Evolutionary conservation across 148 eudicot genomes (phyloP), one percentile per base, ranked within the genome.

Genomic region (Polygonum aviculare): DNA sequence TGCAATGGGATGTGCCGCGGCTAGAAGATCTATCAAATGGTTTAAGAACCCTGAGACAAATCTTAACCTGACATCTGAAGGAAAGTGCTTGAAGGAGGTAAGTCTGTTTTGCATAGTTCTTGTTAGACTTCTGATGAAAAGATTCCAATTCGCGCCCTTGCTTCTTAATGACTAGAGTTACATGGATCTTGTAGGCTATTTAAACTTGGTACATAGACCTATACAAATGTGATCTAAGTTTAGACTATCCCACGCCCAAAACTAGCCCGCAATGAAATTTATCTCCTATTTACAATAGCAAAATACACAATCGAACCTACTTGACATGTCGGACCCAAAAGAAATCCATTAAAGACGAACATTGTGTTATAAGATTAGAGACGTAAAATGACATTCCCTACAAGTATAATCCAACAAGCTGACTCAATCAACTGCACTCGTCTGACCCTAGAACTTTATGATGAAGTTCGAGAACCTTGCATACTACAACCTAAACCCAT

Each of bases 1-100:
- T 84, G 94, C 99, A 70, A 82, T 91, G 90, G 99, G 99, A 22
- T 95, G 99, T 79, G 60, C 90, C 6, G 98, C 99, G 70, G 97
- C 94, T 80, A 80, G 83, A 41, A 89, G 80, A 82, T 86, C 99
- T 71, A 87, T 95, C 39, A 86, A 85, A 81, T 93, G 91, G 91
- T 95, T 90, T 74, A 95, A 95, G 79, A 90, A 93, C 78, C 80
- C 82, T 35, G 82, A 65, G 76, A 95, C 88, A 73, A 95, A 95
- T 78, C 36, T 72, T 40, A 95, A 95, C 82, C 51, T 93, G 79
- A 63, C 81, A 45, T 74, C 88, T 48, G 91, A 85, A 78, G 86
- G 85, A 40, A 87, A 80, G 72, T 69, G 60, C 67, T 90, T 95
- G 40, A 82, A 77, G 81, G 99, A 92, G 97, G 99, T 92, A 81